A percentile compares a stretch with the other conserved stretches of the same genome.
Conservation (phyloP, 768 basidiomycete genomes). For the Lactarius evosmus region DNA sequence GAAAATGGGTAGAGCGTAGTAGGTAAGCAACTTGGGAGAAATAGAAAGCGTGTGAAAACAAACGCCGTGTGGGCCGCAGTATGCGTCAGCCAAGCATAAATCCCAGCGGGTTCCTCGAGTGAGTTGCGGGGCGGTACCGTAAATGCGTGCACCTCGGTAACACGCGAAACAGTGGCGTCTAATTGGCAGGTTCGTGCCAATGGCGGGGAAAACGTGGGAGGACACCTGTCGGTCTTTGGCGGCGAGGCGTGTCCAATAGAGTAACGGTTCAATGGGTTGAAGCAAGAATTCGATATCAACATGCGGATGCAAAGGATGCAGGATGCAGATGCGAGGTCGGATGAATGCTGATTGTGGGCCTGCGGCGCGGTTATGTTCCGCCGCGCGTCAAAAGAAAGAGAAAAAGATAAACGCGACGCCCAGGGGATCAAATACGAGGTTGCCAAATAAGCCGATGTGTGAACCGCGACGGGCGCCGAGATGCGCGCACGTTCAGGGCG, state of each 20-base stretch:
- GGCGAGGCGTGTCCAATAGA: conserved; percentile 1
- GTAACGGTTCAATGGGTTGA: neutral
- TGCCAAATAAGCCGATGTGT: conserved; percentile 22
- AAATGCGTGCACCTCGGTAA: neutral
- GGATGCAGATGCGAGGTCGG: conserved; percentile 23
- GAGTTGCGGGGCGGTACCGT: neutral
- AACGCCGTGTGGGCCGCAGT: conserved; percentile 4
- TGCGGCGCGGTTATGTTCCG: conserved; percentile 13
- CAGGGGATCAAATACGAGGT: conserved; percentile 17
- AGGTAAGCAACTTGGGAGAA: conserved; percentile 12
- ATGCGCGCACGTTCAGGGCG: conserved; percentile 11
- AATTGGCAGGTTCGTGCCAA: neutral
- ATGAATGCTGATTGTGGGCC: conserved; percentile 16
- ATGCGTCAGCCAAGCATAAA: neutral
- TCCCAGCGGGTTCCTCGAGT: conserved; percentile 2
- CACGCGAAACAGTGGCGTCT: neutral
- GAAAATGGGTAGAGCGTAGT: neutral
- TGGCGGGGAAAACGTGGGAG: conserved; percentile 10
- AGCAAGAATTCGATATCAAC: conserved; percentile 22
- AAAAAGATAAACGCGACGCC: conserved; percentile 16
- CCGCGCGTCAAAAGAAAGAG: conserved; percentile 11
- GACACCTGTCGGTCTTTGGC: conserved; percentile 2
- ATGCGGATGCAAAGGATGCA: conserved; percentile 25
- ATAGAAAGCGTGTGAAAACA: conserved; percentile 7
- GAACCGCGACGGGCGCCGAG: conserved; percentile 22